These are phyloP conservation scores for Citeromyces hawaiiensis DNA, from an alignment of 1,139 yeast genomes.

Conservation along the genomic window DNA sequence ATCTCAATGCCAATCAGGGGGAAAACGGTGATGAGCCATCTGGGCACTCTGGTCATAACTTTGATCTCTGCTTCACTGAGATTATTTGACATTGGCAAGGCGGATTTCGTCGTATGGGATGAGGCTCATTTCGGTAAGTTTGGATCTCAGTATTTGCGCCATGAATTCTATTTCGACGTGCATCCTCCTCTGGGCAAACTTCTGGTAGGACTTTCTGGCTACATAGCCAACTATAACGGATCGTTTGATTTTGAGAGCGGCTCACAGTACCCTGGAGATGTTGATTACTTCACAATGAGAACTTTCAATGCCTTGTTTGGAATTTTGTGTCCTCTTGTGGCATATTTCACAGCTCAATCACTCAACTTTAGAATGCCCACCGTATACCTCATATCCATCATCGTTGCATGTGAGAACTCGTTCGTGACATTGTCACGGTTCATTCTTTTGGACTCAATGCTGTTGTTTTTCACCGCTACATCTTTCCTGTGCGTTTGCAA, in stretches of 20 bases:
- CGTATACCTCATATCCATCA: slow-evolving; percentile 37
- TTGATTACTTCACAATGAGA: slow-evolving; percentile 49
- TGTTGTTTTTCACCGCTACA: slow-evolving; percentile 55
- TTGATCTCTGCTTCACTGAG: slow-evolving; percentile 26
- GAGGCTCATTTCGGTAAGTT: slow-evolving; percentile 78
- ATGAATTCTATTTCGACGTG: slow-evolving; percentile 63
- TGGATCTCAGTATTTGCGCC: slow-evolving; percentile 36
- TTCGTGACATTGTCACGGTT: slow-evolving; percentile 58
- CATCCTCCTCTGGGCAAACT: slow-evolving; percentile 73
- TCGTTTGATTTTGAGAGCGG: slow-evolving; percentile 57
- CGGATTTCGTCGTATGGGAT: slow-evolving; percentile 81
- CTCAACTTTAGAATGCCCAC: slow-evolving; percentile 32
- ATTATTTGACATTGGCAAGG: slow-evolving; percentile 48
- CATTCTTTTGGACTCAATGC: slow-evolving; percentile 60
- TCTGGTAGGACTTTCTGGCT: slow-evolving; percentile 55
- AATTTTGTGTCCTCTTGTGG: slow-evolving; percentile 47
- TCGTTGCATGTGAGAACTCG: slow-evolving; percentile 55
- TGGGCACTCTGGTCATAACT: not conserved
- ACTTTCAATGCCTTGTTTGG: slow-evolving; percentile 54
- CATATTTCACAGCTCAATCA: slow-evolving; percentile 43
- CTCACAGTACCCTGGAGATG: slow-evolving; percentile 33
- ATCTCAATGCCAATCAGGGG: not conserved
- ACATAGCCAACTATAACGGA: slow-evolving; percentile 57
- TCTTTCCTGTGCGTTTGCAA: slow-evolving; percentile 45
- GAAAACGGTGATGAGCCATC: not conserved